Evolutionary conservation across 1,284 basidiomycete genomes (phyloP).

Genomic region (Trichosporon coremiiforme): DNA sequence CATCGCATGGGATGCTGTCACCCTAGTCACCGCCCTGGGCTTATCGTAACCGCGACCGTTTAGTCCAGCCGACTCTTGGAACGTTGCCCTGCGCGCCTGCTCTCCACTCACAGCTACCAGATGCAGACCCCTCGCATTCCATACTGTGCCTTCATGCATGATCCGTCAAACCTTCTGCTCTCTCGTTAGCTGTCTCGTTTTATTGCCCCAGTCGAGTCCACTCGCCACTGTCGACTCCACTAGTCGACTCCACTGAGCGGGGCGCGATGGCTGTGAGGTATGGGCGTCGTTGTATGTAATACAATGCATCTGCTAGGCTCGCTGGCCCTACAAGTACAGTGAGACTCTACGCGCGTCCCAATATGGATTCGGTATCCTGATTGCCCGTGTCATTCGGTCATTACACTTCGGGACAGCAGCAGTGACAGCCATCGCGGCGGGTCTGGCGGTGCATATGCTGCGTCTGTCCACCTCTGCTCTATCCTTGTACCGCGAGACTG

Average conservation of each 20-base stretch:
- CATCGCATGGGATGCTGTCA: neutral
- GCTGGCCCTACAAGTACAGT: slow-evolving; percentile 5
- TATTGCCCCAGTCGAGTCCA: neutral
- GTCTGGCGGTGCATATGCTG: too few species aligned
- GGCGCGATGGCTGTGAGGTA: neutral
- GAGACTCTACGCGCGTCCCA: neutral
- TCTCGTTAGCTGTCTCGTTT: neutral
- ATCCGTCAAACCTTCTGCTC: neutral
- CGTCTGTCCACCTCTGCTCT: too few species aligned
- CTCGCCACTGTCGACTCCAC: too few species aligned
- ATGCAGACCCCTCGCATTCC: neutral
- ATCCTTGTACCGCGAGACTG: too few species aligned
- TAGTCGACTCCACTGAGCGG: too few species aligned
- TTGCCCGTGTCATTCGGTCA: slow-evolving; percentile 7
- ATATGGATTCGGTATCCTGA: neutral
- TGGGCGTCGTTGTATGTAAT: neutral
- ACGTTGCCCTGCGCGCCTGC: neutral
- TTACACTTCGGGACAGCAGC: neutral
- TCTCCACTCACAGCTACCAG: neutral
- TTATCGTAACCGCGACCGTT: neutral
- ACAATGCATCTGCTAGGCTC: slow-evolving; percentile 13
- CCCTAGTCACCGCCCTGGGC: neutral
- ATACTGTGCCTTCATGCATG: neutral
- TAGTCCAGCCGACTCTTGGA: neutral
- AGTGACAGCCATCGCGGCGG: neutral